phyloP scores from a whole-genome alignment of 2,329 filamentous ascomycete genomes.

The Cordyceps javanica region DNA sequence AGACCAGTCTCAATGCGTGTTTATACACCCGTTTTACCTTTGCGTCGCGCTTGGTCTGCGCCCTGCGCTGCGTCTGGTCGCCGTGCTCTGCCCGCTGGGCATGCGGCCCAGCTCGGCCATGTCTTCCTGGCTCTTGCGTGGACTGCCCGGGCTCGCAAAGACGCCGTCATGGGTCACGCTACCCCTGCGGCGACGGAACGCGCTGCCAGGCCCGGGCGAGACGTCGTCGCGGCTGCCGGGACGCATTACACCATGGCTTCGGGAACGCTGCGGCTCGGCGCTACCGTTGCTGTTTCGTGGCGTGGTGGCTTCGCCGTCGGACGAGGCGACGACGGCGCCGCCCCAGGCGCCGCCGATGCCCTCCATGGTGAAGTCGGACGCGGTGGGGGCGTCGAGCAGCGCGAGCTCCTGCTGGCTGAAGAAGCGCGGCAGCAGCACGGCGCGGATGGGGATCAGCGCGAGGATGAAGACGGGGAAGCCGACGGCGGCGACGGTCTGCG shows the following conservation, averaged over 20 bases:
- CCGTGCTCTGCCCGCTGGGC: slow-evolving; percentile 9
- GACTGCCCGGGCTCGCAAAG: slow-evolving; percentile 22
- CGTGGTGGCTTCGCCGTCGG: slow-evolving; percentile 17
- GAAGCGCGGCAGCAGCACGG: slow-evolving; percentile 55
- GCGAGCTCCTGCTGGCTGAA: slow-evolving; percentile 56
- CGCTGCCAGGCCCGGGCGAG: background rate
- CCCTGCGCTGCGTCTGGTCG: no score
- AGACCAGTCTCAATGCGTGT: background rate
- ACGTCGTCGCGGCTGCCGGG: background rate
- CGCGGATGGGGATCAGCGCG: slow-evolving; percentile 59
- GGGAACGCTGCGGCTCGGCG: slow-evolving; percentile 12
- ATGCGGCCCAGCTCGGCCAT: slow-evolving; percentile 28
- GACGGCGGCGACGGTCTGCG: slow-evolving; percentile 75
- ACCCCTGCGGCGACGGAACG: slow-evolving; percentile 2
- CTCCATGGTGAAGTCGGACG: slow-evolving; percentile 70
- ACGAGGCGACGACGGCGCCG: slow-evolving; percentile 18
- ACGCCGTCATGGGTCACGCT: slow-evolving; percentile 19
- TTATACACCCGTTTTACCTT: background rate
- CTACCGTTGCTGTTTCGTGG: slow-evolving; percentile 11
- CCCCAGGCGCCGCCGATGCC: slow-evolving; percentile 61
- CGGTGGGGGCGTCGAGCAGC: slow-evolving; percentile 65
- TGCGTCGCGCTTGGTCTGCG: no score
- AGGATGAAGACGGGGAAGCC: slow-evolving; percentile 74
- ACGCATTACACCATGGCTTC: background rate
- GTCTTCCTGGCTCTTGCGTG: slow-evolving; percentile 29